Percentiles rank a stretch among this genome's conserved stretches.
phyloP scores from a whole-genome alignment of 1,284 basidiomycete genomes.

The Pascua sp. region DNA sequence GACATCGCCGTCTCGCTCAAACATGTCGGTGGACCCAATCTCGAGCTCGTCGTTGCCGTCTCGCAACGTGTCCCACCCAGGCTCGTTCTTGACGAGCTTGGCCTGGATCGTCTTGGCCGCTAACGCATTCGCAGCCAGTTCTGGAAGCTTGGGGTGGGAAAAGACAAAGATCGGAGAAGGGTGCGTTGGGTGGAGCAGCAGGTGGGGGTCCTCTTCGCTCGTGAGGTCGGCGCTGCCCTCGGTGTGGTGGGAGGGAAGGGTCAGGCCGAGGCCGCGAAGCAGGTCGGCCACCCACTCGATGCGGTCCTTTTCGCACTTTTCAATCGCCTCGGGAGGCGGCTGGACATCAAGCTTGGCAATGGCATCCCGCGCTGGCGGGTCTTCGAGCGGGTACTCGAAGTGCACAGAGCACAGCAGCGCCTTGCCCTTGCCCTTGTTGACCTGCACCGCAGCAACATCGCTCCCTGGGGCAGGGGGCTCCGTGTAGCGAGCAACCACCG shows the following conservation, averaged over 20 bases:
- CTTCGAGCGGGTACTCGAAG: slow-evolving; percentile 60
- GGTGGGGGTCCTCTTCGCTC: slow-evolving; percentile 33
- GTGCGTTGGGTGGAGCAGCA: slow-evolving; percentile 45
- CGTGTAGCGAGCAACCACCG: slow-evolving; percentile 50
- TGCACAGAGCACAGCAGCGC: slow-evolving; percentile 63
- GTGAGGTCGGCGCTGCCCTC: not conserved
- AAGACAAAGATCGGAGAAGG: slow-evolving; percentile 47
- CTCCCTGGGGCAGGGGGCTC: slow-evolving; percentile 25
- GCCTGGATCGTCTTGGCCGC: slow-evolving; percentile 17
- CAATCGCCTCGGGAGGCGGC: slow-evolving; percentile 29
- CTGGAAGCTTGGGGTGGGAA: slow-evolving; percentile 38
- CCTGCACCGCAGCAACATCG: slow-evolving; percentile 56
- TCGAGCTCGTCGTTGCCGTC: slow-evolving; percentile 68
- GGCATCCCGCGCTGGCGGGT: slow-evolving; percentile 51
- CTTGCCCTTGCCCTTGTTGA: slow-evolving; percentile 57
- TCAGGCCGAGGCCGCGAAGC: slow-evolving; percentile 34
- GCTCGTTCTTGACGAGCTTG: slow-evolving; percentile 31
- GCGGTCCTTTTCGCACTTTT: slow-evolving; percentile 40
- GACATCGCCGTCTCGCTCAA: slow-evolving; percentile 24
- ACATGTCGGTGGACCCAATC: slow-evolving; percentile 52
- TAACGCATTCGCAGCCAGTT: slow-evolving; percentile 19
- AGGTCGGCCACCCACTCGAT: slow-evolving; percentile 42
- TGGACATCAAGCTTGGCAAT: slow-evolving; percentile 34
- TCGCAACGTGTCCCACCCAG: slow-evolving; percentile 48
- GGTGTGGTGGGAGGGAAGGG: slow-evolving; percentile 21